Evolutionary conservation across 371 early-diverging fungal genomes (phyloP), one percentile per base, ranked within the genome.

Genomic region (Basidiobolus meristosporus): DNA sequence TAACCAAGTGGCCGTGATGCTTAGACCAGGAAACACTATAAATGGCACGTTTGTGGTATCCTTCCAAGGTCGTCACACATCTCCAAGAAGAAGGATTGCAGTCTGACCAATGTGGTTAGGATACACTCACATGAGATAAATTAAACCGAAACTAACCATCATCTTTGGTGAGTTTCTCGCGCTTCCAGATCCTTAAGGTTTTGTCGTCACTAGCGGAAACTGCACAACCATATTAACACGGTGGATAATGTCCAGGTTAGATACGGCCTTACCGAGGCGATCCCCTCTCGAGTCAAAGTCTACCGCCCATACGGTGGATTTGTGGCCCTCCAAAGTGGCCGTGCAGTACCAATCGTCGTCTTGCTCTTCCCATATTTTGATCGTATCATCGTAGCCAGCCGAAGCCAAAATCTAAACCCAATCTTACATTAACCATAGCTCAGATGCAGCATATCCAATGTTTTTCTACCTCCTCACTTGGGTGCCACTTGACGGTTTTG

Each of bases 341-440:
- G 79, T 65, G 54, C 89, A 87, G 50, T 75, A 81, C 96, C 96
- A 97, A 58, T 97, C 95, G 48, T 90, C 95, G 23, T 73, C 71
- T 38, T 66, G 62, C 40, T 73, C 70, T 23, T 67, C 62, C 90
- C 92, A 97, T 26, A 97, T 69, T 51, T 82, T 77, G 41, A 97
- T 78, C 1, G 89, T 87, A 53, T 95, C 89, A 45, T 97, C 98
- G 51, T 97, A 95, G 47, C 83, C 82, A 3, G 82, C 83, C 1
- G 88, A 88, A 6, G 76, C 85, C 7, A 97, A 62, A 17, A 90
- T 41, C 63, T n/a, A n/a, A n/a, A n/a, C n/a, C n/a, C n/a, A n/a
- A n/a, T n/a, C n/a, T n/a, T n/a, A n/a, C n/a, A n/a, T n/a, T n/a
- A n/a, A n/a, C n/a, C n/a, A n/a, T n/a, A n/a, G n/a, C n/a, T n/a